Evolutionary conservation across 2,329 filamentous ascomycete genomes (phyloP).

Genomic region (Fusarium austroafricanum): DNA sequence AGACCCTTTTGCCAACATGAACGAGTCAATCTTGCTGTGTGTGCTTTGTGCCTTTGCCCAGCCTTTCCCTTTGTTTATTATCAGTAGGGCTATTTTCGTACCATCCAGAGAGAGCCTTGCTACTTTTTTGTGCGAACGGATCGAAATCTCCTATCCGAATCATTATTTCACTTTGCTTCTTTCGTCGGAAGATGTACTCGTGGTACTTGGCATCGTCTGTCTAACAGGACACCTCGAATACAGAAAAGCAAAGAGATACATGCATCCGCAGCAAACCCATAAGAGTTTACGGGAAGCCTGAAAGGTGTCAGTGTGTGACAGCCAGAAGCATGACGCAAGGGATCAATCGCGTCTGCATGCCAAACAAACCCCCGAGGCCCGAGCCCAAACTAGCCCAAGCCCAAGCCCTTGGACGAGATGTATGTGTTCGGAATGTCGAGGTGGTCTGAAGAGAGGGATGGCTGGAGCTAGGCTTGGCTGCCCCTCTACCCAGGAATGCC

Average conservation of each 20-base stretch:
- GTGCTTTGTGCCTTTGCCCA: not conserved
- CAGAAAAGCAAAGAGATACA: conserved; percentile 19
- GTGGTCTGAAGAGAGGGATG: conserved; percentile 41
- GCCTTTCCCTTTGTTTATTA: conserved; percentile 25
- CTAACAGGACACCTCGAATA: conserved; percentile 19
- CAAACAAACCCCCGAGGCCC: conserved; percentile 36
- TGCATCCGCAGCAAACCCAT: conserved; percentile 11
- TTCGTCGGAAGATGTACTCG: conserved; percentile 14
- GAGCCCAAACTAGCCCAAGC: conserved; percentile 32
- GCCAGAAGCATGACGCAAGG: conserved; percentile 40
- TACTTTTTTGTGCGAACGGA: conserved; percentile 6
- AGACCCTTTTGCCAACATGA: conserved; percentile 3
- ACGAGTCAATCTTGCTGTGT: conserved; percentile 11
- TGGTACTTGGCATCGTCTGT: conserved; percentile 8
- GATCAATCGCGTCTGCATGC: conserved; percentile 41
- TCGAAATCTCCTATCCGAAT: conserved; percentile 7
- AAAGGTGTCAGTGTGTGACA: not conserved
- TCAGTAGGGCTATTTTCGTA: conserved; percentile 6
- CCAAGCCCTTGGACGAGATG: conserved; percentile 28
- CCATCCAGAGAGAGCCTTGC: not conserved
- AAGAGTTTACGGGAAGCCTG: conserved; percentile 18
- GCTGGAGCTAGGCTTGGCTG: conserved; percentile 26
- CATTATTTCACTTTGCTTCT: conserved; percentile 35
- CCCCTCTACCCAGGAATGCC: conserved; percentile 47
- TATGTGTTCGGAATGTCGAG: conserved; percentile 37